These are phyloP conservation scores for Antarctomyces pellizariae DNA, from an alignment of 495 filamentous ascomycete genomes.

Conservation along the genomic window DNA sequence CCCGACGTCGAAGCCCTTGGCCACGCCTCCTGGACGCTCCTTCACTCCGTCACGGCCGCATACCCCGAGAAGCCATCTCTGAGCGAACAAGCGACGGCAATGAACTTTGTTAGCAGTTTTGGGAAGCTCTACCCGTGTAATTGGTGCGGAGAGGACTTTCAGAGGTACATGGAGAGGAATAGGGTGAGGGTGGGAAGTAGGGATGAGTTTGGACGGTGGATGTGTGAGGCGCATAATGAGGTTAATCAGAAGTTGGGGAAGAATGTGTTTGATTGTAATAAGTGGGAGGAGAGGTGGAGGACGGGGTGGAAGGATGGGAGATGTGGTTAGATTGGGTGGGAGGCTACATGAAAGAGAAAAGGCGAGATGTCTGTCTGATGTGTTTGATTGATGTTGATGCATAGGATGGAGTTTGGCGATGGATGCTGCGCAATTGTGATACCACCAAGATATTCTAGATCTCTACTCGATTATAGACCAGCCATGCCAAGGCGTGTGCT, in stretches of 20 bases:
- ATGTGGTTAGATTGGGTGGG: constrained; percentile 11
- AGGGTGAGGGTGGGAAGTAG: constrained; percentile 41
- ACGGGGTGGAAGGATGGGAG: constrained; percentile 80
- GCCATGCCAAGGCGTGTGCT: too few species aligned
- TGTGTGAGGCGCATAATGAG: constrained; percentile 95
- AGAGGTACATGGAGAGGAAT: constrained; percentile 52
- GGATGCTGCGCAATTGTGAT: too few species aligned
- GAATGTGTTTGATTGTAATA: constrained; percentile 67
- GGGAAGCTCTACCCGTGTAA: constrained; percentile 80
- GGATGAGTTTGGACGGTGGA: constrained; percentile 70
- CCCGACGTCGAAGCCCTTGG: constrained; percentile 72
- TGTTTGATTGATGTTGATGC: constrained; percentile 1
- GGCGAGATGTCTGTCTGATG: too few species aligned
- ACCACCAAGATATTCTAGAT: too few species aligned
- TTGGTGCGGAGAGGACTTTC: constrained; percentile 85
- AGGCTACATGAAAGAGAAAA: not conserved
- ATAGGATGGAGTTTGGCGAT: constrained; percentile 3
- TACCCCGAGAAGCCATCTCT: constrained; percentile 49
- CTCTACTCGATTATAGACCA: too few species aligned
- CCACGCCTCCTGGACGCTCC: constrained; percentile 72
- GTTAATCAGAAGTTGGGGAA: constrained; percentile 91
- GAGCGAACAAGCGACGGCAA: constrained; percentile 47
- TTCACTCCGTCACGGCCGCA: constrained; percentile 71
- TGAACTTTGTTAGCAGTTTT: constrained; percentile 57
- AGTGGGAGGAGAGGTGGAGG: constrained; percentile 88